Evolutionary conservation across 345 rosid genomes (phyloP), one percentile per base, ranked within the genome.

Genomic region (Rhodamnia rubescens): DNA sequence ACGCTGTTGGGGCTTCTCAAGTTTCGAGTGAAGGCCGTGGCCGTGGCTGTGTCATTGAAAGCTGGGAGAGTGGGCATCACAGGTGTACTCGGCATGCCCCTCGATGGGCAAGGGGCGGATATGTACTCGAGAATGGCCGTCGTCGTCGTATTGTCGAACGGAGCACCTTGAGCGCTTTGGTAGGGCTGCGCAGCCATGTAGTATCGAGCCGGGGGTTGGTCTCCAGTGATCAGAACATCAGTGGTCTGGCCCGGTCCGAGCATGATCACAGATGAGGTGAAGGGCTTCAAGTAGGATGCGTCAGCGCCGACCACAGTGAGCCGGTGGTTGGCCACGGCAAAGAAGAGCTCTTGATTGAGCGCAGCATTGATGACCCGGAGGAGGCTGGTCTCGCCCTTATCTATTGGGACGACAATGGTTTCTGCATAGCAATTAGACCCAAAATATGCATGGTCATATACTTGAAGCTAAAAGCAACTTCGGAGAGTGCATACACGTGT

Each of bases 191-290:
- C 99, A 0, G 97, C 98, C 61, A 95, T 90, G 90, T 96, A 96
- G 88, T 96, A 96, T 11, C 90, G 91, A 32, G 91, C 91, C 0
- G 98, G 96, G 2, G 84, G 85, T 84, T 95, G 98, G 90, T 95
- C 90, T 1, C 96, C 99, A 2, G 85, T 86, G 90, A 96, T 88
- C 53, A 96, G 85, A 64, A 96, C 96, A n/a, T 96, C 99, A 0
- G 98, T 96, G 88, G 99, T 96, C 84, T 96, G 99, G 59, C 99
- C 98, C 0, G 99, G 98, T 61, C 99, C 99, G 13, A 96, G 82
- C 95, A 93, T 88, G 49, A 96, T 90, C 15, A 94, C 95, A 1
- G 92, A 90, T 42, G 96, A 93, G 74, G 93, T 92, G 88, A 96
- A 95, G 21, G 98, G 98, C 87, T 93, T 96, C 40, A 88, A 47